phyloP scores from a whole-genome alignment of 2,329 filamentous ascomycete genomes.

The Proliferodiscus dingleyae region DNA sequence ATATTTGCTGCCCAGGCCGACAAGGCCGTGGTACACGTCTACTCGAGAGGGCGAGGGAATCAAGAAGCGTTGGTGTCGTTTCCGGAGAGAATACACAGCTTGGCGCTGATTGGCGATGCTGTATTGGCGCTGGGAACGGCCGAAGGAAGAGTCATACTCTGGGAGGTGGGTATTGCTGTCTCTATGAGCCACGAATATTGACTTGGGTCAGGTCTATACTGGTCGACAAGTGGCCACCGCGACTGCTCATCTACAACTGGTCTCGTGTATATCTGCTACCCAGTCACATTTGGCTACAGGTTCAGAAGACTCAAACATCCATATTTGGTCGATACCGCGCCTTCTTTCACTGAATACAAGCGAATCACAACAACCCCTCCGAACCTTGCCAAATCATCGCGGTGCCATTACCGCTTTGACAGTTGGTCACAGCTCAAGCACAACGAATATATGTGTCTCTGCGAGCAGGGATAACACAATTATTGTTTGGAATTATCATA shows the following conservation, averaged over 20 bases:
- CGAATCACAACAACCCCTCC: slow-evolving; percentile 62
- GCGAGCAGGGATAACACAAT: slow-evolving; percentile 82
- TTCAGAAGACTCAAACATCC: slow-evolving; percentile 81
- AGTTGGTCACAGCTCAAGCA: slow-evolving; percentile 62
- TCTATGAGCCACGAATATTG: slow-evolving; percentile 10
- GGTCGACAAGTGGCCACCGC: slow-evolving; percentile 72
- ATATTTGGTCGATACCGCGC: slow-evolving; percentile 80
- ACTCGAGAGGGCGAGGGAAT: slow-evolving; percentile 74
- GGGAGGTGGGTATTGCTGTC: slow-evolving; percentile 66
- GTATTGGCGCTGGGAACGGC: slow-evolving; percentile 76
- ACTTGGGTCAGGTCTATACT: slow-evolving; percentile 55
- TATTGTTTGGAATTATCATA: slow-evolving; percentile 88
- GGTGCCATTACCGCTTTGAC: slow-evolving; percentile 63
- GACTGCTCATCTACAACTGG: slow-evolving; percentile 72
- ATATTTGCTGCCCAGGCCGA: slow-evolving; percentile 88
- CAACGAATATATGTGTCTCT: slow-evolving; percentile 79
- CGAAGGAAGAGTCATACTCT: slow-evolving; percentile 80
- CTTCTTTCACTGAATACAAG: slow-evolving; percentile 59
- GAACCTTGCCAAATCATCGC: slow-evolving; percentile 73
- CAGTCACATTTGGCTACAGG: slow-evolving; percentile 71
- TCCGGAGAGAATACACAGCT: slow-evolving; percentile 75
- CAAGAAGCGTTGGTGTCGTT: slow-evolving; percentile 89
- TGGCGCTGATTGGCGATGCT: slow-evolving; percentile 63
- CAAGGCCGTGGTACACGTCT: slow-evolving; percentile 91
- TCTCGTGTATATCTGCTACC: slow-evolving; percentile 70